phyloP scores from a whole-genome alignment of 805 yeast species.

The Metschnikowia similis region DNA sequence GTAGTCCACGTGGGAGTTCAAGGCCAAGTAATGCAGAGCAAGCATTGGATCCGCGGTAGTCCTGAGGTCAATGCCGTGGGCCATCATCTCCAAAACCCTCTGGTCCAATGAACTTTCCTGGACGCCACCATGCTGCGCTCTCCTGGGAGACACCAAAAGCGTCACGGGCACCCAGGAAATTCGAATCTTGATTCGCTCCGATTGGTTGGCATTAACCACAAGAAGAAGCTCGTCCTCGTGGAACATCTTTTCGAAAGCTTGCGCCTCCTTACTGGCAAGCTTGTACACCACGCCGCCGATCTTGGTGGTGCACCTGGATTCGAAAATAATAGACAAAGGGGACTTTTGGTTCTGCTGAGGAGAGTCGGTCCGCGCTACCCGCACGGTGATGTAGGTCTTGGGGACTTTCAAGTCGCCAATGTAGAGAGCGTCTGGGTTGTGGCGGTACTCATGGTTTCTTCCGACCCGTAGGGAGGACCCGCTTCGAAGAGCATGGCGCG shows the following conservation, averaged over 20 bases:
- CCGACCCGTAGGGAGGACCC: slow-evolving; percentile 20
- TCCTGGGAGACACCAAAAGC: slow-evolving; percentile 12
- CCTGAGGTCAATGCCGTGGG: slow-evolving; percentile 17
- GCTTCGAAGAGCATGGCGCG: slow-evolving; percentile 10
- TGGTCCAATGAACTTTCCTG: slow-evolving; percentile 13
- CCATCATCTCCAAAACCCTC: slow-evolving; percentile 9
- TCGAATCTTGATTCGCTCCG: slow-evolving; percentile 13
- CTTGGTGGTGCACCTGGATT: slow-evolving; percentile 29
- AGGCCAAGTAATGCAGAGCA: slow-evolving; percentile 24
- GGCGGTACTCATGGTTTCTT: slow-evolving; percentile 23
- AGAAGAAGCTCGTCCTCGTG: slow-evolving; percentile 6
- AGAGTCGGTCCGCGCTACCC: slow-evolving; percentile 3
- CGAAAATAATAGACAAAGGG: slow-evolving; percentile 19
- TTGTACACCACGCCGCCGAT: slow-evolving; percentile 24
- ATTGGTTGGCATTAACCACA: slow-evolving; percentile 16
- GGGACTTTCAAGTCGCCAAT: slow-evolving; percentile 30
- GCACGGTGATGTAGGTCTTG: slow-evolving; percentile 25
- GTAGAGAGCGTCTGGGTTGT: slow-evolving; percentile 18
- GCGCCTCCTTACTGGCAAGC: slow-evolving; percentile 14
- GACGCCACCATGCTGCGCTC: slow-evolving; percentile 11
- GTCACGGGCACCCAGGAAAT: slow-evolving; percentile 22
- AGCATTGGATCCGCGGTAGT: slow-evolving; percentile 13
- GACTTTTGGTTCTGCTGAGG: slow-evolving; percentile 9
- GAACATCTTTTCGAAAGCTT: slow-evolving; percentile 9
- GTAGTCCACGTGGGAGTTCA: slow-evolving; percentile 11